Evolutionary conservation across 2,329 filamentous ascomycete genomes (phyloP).

Genomic region (Claviceps sorghi): DNA sequence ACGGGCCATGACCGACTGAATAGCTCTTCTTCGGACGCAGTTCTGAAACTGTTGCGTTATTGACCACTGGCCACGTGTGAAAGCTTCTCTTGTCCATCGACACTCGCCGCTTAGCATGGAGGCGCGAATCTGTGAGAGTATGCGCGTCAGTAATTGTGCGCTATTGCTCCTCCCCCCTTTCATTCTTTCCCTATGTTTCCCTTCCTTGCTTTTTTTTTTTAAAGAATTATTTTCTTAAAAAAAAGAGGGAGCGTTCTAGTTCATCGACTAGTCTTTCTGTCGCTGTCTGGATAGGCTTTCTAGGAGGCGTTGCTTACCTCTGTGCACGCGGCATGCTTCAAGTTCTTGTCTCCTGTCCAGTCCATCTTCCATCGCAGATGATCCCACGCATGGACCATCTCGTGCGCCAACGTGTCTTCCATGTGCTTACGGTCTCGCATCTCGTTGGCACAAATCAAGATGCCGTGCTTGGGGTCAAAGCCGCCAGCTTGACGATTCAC

Average conservation of each 20-base stretch:
- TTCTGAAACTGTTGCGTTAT: constrained; percentile 87
- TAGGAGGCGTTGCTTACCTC: constrained; percentile 45
- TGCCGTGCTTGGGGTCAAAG: constrained; percentile 75
- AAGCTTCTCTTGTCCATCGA: constrained; percentile 74
- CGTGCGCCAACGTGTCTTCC: constrained; percentile 89
- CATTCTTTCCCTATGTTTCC: no score
- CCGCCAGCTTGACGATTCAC: constrained; percentile 59
- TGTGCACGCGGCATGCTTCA: constrained; percentile 84
- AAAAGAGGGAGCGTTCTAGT: no score
- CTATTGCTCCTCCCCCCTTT: background rate
- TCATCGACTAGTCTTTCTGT: background rate
- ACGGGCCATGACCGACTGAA: constrained; percentile 62
- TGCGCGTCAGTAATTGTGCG: background rate
- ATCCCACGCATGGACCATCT: constrained; percentile 97
- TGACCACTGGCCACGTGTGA: constrained; percentile 71
- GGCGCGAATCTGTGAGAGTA: constrained; percentile 57
- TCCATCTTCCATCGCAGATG: constrained; percentile 85
- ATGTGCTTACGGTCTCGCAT: constrained; percentile 65
- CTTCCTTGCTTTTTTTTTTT: background rate
- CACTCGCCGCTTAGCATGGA: constrained; percentile 90
- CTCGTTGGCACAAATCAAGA: constrained; percentile 85
- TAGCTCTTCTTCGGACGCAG: constrained; percentile 72
- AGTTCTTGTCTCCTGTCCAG: constrained; percentile 50
- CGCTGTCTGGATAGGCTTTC: background rate
- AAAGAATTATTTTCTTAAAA: no score